These are phyloP conservation scores for Pinus taeda DNA, from an alignment of 75 land plant species.

Conservation along the genomic window DNA sequence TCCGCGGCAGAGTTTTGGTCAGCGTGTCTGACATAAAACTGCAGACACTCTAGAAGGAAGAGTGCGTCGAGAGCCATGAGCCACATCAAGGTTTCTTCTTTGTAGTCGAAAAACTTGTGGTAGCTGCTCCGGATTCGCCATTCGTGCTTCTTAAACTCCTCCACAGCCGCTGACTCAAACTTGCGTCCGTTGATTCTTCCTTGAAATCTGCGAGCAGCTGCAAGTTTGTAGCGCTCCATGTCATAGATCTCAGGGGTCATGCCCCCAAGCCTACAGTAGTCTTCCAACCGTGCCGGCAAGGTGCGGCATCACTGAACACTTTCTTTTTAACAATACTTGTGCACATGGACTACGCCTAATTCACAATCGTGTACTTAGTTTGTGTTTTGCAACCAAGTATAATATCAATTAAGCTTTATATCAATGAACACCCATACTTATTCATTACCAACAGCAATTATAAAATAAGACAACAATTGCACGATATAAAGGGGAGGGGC, in stretches of 20 bases:
- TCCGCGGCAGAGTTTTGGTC: not conserved
- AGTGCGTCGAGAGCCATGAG: constrained; percentile 10
- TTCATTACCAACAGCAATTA: too few species aligned
- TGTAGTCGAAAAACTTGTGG: not conserved
- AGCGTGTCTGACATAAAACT: not conserved
- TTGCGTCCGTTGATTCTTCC: not conserved
- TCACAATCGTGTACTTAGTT: too few species aligned
- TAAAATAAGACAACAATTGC: too few species aligned
- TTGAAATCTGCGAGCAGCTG: not conserved
- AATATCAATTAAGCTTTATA: too few species aligned
- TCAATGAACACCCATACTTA: too few species aligned
- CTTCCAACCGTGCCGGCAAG: too few species aligned
- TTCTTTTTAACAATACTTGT: too few species aligned
- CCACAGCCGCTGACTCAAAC: not conserved
- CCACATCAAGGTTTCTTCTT: not conserved
- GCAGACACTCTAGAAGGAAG: constrained; percentile 10
- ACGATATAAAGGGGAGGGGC: too few species aligned
- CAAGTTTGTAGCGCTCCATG: not conserved
- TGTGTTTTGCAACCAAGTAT: too few species aligned
- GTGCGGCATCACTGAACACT: too few species aligned
- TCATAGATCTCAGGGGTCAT: not conserved
- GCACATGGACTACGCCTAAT: too few species aligned
- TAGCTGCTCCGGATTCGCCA: constrained; percentile 1
- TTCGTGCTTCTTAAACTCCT: not conserved
- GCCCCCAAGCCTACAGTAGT: too few species aligned